Conservation (phyloP, 257 asterid genomes). For the Mitragyna speciosa region DNA sequence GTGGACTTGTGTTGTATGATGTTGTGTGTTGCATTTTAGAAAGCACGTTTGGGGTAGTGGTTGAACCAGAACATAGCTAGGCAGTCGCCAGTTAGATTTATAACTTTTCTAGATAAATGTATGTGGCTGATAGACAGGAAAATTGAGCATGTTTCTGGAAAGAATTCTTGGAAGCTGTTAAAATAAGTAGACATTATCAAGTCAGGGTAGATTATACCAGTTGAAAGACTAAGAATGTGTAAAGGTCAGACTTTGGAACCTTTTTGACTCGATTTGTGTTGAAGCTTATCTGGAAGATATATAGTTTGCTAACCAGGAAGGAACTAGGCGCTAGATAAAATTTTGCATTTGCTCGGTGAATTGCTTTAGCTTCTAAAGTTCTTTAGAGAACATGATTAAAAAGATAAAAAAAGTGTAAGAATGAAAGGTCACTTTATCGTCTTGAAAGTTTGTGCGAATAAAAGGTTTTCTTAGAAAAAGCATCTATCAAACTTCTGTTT, state of each 20-base stretch:
- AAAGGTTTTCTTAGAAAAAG: too few relatives aligned
- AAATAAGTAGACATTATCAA: neutral
- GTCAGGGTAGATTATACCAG: neutral
- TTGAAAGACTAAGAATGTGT: neutral
- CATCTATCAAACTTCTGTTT: too few relatives aligned
- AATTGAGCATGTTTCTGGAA: neutral
- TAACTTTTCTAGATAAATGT: neutral
- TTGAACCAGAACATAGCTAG: neutral
- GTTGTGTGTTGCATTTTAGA: neutral
- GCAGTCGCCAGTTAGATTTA: neutral
- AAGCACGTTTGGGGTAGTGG: neutral
- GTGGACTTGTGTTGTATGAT: neutral
- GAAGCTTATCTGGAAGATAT: neutral
- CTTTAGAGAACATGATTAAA: neutral
- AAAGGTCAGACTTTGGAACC: neutral
- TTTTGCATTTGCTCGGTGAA: neutral
- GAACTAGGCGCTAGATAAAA: too few relatives aligned
- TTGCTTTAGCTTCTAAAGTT: neutral
- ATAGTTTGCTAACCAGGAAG: neutral
- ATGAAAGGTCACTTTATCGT: too few relatives aligned
- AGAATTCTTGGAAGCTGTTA: neutral
- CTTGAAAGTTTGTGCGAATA: too few relatives aligned
- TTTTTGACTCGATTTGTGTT: neutral
- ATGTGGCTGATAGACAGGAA: neutral
- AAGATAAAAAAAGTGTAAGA: too few relatives aligned